A percentile compares a stretch with the other conserved stretches of the same genome.
phyloP scores from a whole-genome alignment of 176 grass and related monocot species.

The Juncus effusus region DNA sequence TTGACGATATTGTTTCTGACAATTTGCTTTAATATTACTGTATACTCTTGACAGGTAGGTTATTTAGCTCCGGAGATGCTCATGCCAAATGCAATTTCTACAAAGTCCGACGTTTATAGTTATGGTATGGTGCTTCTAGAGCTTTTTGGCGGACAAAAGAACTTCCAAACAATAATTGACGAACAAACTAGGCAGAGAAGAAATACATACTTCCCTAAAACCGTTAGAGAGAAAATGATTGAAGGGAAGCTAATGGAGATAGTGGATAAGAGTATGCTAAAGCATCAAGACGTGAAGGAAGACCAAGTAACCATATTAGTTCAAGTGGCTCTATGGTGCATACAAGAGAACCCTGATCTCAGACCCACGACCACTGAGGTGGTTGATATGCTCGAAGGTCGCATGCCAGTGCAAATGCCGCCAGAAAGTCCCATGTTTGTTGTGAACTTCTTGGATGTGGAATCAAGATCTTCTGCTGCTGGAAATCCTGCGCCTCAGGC shows the following conservation, averaged over 20 bases:
- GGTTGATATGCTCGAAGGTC: constrained; percentile 38
- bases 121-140: constrained; percentile 62
- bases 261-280: constrained; percentile 33
- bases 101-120: constrained; percentile 58
- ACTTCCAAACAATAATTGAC: constrained; percentile 11
- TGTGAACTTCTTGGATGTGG: constrained; percentile 21
- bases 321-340: constrained; percentile 23
- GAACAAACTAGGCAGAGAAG: not conserved
- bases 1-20: not conserved
- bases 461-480: not conserved
- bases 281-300: constrained; percentile 18
- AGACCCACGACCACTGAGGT: constrained; percentile 38
- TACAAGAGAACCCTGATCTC: not conserved
- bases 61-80: constrained; percentile 59
- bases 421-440: constrained; percentile 3
- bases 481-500: not conserved
- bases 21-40: not conserved
- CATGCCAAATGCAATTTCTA: constrained; percentile 29
- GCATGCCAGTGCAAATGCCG: constrained; percentile 20
- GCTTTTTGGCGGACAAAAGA: constrained; percentile 41
- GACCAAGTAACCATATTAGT: constrained; percentile 30
- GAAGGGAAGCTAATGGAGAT: constrained; percentile 36
- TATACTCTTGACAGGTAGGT: constrained; percentile 15
- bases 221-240: constrained; percentile 31
- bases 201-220: constrained; percentile 31